Evolutionary conservation across 2,329 filamentous ascomycete genomes (phyloP).

Genomic region (Lachnellula hyalina): DNA sequence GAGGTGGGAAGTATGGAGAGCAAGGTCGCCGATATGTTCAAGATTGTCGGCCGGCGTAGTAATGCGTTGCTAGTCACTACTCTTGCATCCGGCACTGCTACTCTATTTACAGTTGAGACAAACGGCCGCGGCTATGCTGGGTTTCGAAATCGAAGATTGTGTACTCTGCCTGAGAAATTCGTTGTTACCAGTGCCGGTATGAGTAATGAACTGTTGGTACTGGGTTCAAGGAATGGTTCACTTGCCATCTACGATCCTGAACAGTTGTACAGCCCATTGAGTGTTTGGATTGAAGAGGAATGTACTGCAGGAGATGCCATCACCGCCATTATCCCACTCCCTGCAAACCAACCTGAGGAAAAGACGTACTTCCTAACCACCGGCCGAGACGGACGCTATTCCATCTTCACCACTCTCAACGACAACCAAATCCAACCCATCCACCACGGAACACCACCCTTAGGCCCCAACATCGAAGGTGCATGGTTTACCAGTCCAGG

Average conservation of each 20-base stretch:
- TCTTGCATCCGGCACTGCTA: conserved; percentile 33
- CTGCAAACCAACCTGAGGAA: conserved; percentile 15
- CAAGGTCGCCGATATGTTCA: conserved; percentile 32
- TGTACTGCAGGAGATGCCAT: conserved; percentile 54
- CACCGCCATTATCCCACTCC: conserved; percentile 55
- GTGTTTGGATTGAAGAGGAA: conserved; percentile 11
- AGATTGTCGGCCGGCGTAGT: conserved; percentile 7
- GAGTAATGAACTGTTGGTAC: conserved; percentile 34
- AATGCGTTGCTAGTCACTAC: conserved; percentile 24
- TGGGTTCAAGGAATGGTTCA: conserved; percentile 53
- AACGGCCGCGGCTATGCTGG: conserved; percentile 1
- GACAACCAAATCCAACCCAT: conserved; percentile 37
- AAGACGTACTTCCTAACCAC: conserved; percentile 59
- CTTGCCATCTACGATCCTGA: conserved; percentile 42
- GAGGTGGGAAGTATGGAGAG: conserved; percentile 19
- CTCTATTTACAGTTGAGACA: conserved; percentile 24
- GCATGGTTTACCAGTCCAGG: conserved; percentile 49
- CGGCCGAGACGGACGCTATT: conserved; percentile 70
- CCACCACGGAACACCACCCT: conserved; percentile 64
- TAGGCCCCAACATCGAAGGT: conserved; percentile 73
- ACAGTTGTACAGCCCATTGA: conserved; percentile 3
- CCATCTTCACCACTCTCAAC: conserved; percentile 45
- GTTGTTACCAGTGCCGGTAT: conserved; percentile 45
- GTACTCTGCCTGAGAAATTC: conserved; percentile 38
- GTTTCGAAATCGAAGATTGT: background rate